phyloP scores from a whole-genome alignment of 495 filamentous ascomycete genomes.

The Hypoxylon subgilvum region DNA sequence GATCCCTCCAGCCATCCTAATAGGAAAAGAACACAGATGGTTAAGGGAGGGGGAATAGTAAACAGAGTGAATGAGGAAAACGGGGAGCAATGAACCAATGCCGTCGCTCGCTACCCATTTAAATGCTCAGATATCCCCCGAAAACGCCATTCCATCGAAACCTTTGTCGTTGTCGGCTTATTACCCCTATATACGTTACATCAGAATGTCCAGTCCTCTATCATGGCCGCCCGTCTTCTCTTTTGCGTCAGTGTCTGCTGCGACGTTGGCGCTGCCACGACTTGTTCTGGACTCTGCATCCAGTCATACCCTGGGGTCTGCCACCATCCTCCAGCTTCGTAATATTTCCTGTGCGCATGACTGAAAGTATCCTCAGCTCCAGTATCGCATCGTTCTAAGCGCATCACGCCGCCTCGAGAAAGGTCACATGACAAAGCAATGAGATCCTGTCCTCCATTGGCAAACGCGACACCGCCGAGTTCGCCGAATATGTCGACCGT shows the following conservation, averaged over 20 bases:
- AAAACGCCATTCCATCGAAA: conserved; percentile 22
- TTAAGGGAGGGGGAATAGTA: conserved; percentile 14
- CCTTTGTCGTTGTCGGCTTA: conserved; percentile 13
- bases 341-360: conserved; percentile 20
- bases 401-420: conserved; percentile 78
- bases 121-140: conserved; percentile 33
- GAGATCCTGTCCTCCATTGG: conserved; percentile 72
- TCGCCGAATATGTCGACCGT: conserved; percentile 86
- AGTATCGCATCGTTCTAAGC: conserved; percentile 66
- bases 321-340: conserved; percentile 15
- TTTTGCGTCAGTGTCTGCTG: conserved; percentile 39
- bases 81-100: conserved; percentile 33
- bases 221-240: conserved; percentile 39
- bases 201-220: conserved; percentile 46
- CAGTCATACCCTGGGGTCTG: conserved; percentile 42
- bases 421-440: conserved; percentile 77
- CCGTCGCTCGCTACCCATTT: conserved; percentile 36
- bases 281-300: conserved; percentile 39
- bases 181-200: conserved; percentile 16
- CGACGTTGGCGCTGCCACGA: conserved; percentile 32
- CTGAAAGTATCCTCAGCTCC: conserved; percentile 51
- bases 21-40: conserved; percentile 4
- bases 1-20: background rate
- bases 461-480: conserved; percentile 76
- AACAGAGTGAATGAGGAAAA: conserved; percentile 22